Evolutionary conservation across 2,329 filamentous ascomycete species (phyloP), one percentile per base, ranked within the genome.

Genomic region (Trichoderma sp.): DNA sequence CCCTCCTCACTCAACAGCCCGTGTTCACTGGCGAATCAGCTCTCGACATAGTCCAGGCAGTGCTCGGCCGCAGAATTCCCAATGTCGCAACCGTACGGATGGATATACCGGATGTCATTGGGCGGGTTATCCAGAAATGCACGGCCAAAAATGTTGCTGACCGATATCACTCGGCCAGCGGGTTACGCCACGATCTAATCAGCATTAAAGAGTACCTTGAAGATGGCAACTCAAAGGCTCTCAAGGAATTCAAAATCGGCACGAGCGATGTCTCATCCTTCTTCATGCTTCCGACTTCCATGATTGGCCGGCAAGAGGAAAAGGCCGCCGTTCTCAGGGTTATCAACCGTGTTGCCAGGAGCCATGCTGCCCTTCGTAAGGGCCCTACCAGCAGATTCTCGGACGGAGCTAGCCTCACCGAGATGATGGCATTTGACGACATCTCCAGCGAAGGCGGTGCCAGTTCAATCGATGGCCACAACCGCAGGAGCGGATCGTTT

Each of bases 231-330:
- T 88, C 89, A 76, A 85, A 90, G 71, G 91, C 92, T 1, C 86
- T 98, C 71, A 91, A 91, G 76, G 89, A 92, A 53, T 97, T 94
- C 87, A 88, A 90, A 77, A 92, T 97, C 76, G 95, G 91, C 14
- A 91, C 92, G n/a, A 94, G 92, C 75, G 96, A 98, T 83, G 91
- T 98, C 0, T 97, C 95, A 1, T 97, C 95, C 5, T 97, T 97
- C 81, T 98, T 98, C 84, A 93, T 95, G 78, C 88, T 98, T 24
- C 96, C 96, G 0, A 90, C 91, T 0, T 88, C 89, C 75, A 95
- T 97, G 88, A 93, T 98, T 78, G 96, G 96, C 4, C 91, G 95
- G 45, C 88, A 92, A 35, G 87, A 90, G 77, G 94, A 98, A 82
- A 91, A 91, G 59, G 87, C 92, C 64, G 89, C 90, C 50, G 90